These are phyloP conservation scores for Sarocladiaceae sp. DNA, from an alignment of 2,329 filamentous ascomycete genomes.

Conservation along the genomic window DNA sequence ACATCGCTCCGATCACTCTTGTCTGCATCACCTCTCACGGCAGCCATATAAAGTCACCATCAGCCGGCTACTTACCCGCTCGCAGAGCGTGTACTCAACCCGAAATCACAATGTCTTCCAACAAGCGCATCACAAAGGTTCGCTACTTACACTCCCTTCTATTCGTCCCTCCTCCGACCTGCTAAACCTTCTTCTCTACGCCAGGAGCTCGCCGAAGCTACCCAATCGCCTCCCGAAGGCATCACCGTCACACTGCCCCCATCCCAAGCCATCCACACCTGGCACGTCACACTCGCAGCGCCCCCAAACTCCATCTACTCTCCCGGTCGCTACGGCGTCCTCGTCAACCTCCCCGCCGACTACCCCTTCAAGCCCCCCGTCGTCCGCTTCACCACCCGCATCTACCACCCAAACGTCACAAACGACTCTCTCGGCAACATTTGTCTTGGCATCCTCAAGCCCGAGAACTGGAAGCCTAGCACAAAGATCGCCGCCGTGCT, in stretches of 20 bases:
- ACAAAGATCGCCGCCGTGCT: conserved; percentile 71
- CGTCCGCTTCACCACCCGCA: conserved; percentile 76
- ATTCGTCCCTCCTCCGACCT: not conserved
- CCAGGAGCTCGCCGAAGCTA: conserved; percentile 50
- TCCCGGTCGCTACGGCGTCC: conserved; percentile 68
- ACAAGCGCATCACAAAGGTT: conserved; percentile 40
- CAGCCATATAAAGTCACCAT: no score
- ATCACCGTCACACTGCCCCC: conserved; percentile 40
- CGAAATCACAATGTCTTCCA: conserved; percentile 29
- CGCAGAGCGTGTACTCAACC: no score
- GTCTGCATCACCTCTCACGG: no score
- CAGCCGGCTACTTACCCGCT: no score
- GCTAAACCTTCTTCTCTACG: not conserved
- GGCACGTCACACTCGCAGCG: conserved; percentile 43
- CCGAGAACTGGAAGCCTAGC: conserved; percentile 88
- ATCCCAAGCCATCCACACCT: conserved; percentile 43
- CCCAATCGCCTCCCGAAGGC: conserved; percentile 37
- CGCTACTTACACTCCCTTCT: not conserved
- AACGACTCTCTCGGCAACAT: conserved; percentile 81
- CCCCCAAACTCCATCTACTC: conserved; percentile 40
- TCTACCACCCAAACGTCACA: conserved; percentile 93
- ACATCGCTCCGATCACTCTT: no score
- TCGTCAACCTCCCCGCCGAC: conserved; percentile 65
- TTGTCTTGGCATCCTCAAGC: conserved; percentile 76
- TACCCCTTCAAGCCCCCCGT: conserved; percentile 88